Conservation (phyloP, 2,329 filamentous ascomycete genomes). For the Diaporthe australafricana region DNA sequence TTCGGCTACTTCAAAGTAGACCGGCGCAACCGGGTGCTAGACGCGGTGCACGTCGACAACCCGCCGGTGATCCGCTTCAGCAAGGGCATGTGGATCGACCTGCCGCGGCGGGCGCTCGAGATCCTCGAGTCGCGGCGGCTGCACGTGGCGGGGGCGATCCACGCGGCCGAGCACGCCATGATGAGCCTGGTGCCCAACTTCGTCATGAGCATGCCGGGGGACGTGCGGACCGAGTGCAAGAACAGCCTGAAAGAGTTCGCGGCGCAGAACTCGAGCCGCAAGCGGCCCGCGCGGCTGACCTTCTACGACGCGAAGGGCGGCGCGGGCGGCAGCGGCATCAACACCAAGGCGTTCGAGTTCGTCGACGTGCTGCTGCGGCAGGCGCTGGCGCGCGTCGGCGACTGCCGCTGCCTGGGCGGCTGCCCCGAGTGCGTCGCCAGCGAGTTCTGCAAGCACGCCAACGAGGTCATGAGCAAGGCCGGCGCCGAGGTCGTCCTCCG, state of each 20-base stretch:
- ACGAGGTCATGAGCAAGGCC: constrained; percentile 93
- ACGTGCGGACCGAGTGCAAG: constrained; percentile 96
- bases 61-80: constrained; percentile 86
- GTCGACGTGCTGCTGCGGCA: constrained; percentile 81
- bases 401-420: constrained; percentile 81
- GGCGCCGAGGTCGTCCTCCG: constrained; percentile 86
- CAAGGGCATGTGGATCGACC: constrained; percentile 96
- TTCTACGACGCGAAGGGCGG: constrained; percentile 98
- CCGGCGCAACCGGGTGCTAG: constrained; percentile 83
- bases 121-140: constrained; percentile 79
- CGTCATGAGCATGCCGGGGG: constrained; percentile 88
- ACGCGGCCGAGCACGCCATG: constrained; percentile 93
- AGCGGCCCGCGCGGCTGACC: constrained; percentile 87
- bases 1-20: constrained; percentile 99
- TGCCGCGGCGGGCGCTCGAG: constrained; percentile 82
- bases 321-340: constrained; percentile 84
- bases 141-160: constrained; percentile 89
- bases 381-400: constrained; percentile 80
- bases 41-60: constrained; percentile 93
- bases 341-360: constrained; percentile 93
- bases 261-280: constrained; percentile 74
- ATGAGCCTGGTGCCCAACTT: constrained; percentile 90
- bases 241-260: constrained; percentile 88
- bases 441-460: constrained; percentile 85
- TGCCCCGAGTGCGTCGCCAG: constrained; percentile 92